A percentile compares a stretch with the other conserved stretches of the same genome.
Evolutionary conservation across 306 rosid species (phyloP).

Genomic region (Castanospermum australe): DNA sequence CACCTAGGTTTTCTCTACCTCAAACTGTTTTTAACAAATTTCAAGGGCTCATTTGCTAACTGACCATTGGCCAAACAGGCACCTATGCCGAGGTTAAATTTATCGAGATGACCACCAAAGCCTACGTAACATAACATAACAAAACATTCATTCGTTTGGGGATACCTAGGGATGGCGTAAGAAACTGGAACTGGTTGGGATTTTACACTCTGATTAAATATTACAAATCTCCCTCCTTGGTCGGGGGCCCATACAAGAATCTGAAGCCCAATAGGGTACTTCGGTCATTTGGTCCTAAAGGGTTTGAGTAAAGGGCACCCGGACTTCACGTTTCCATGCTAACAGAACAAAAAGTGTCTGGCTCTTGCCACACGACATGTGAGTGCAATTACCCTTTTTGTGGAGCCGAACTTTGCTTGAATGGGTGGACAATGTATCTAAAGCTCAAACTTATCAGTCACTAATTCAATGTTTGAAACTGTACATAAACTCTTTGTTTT

Average conservation of each 20-base stretch:
- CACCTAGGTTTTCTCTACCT: neutral
- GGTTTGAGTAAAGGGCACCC: conserved; percentile 30
- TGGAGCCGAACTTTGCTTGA: conserved; percentile 28
- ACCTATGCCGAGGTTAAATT: conserved; percentile 40
- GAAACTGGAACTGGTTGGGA: neutral
- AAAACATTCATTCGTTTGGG: conserved; percentile 52
- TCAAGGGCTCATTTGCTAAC: conserved; percentile 13
- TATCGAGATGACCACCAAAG: conserved; percentile 42
- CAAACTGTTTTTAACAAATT: neutral
- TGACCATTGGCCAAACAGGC: conserved; percentile 51
- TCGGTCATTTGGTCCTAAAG: neutral
- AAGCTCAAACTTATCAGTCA: neutral
- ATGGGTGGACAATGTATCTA: conserved; percentile 7
- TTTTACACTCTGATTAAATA: conserved; percentile 8
- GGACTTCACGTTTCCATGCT: conserved; percentile 46
- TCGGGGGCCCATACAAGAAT: conserved; percentile 7
- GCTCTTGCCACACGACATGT: conserved; percentile 12
- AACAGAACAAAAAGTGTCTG: conserved; percentile 32
- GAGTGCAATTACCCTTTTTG: conserved; percentile 21
- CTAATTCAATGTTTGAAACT: no score
- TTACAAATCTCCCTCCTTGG: neutral
- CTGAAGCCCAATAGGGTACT: conserved; percentile 20
- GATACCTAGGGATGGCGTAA: conserved; percentile 38
- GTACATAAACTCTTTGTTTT: no score
- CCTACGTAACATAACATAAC: neutral